These are phyloP conservation scores for Colletotrichum sp. DNA, from an alignment of 2,329 filamentous ascomycete genomes.

Conservation along the genomic window DNA sequence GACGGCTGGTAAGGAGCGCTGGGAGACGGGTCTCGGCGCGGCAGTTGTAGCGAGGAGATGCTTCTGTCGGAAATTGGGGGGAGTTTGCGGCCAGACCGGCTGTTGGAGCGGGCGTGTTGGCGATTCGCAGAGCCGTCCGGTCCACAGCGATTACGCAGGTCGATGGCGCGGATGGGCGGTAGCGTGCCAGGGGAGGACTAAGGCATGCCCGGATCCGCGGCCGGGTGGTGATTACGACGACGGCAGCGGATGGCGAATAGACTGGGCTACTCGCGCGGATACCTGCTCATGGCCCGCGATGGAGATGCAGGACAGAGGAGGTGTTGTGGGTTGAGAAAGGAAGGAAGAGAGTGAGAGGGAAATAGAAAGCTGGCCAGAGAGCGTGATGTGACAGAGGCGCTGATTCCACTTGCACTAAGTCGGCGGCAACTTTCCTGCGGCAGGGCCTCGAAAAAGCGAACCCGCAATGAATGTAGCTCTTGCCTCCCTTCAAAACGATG, in stretches of 20 bases:
- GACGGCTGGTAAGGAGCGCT: background rate
- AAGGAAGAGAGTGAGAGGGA: background rate
- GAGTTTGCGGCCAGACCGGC: background rate
- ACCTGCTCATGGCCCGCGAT: background rate
- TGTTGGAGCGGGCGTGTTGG: background rate
- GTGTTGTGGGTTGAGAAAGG: background rate
- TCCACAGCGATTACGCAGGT: constrained; percentile 5
- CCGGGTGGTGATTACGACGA: background rate
- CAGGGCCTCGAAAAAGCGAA: background rate
- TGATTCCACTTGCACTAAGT: background rate
- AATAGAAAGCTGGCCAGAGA: background rate
- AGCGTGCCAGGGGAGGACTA: background rate
- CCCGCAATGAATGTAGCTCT: background rate
- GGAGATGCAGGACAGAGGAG: background rate
- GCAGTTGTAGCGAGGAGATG: background rate
- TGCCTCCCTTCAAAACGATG: background rate
- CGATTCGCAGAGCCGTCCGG: background rate
- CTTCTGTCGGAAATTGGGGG: background rate
- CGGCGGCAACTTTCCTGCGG: background rate
- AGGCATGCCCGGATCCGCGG: background rate
- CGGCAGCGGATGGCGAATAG: background rate
- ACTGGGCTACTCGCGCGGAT: background rate
- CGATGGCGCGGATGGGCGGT: constrained; percentile 1
- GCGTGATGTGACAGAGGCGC: background rate
- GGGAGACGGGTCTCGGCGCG: background rate